These are phyloP conservation scores for Penicillium fuscoglaucum DNA, from an alignment of 2,329 filamentous ascomycete genomes.

Conservation along the genomic window DNA sequence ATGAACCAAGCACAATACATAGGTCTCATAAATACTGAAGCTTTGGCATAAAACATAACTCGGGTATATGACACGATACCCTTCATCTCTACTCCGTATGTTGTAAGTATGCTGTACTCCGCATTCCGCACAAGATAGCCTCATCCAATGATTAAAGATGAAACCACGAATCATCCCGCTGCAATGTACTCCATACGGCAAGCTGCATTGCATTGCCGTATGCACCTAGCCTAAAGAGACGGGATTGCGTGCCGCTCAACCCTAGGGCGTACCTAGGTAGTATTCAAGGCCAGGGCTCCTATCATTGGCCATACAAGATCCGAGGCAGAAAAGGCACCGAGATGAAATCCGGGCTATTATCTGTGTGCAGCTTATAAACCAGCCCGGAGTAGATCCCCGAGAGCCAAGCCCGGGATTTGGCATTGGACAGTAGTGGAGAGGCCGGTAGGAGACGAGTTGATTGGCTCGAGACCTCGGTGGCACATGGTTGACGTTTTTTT, in stretches of 20 bases:
- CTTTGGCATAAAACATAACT: background rate
- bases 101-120: background rate
- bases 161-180: slow-evolving; percentile 15
- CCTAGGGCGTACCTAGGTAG: background rate
- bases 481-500: background rate
- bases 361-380: background rate
- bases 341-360: background rate
- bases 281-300: background rate
- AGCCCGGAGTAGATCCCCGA: background rate
- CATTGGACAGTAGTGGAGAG: background rate
- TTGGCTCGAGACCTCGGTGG: background rate
- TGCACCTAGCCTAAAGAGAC: slow-evolving; percentile 24
- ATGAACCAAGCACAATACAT: background rate
- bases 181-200: slow-evolving; percentile 23
- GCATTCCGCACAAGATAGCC: background rate
- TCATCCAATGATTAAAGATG: slow-evolving; percentile 9
- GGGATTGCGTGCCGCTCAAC: background rate
- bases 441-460: background rate
- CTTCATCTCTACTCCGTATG: background rate
- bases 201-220: slow-evolving; percentile 26
- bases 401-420: slow-evolving; percentile 14
- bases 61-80: background rate
- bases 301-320: slow-evolving; percentile 12
- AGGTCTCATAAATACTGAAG: background rate
- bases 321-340: background rate